Evolutionary conservation across 108 stramenopile genomes (phyloP).

Genomic region (Pseudonitzschia pungens): DNA sequence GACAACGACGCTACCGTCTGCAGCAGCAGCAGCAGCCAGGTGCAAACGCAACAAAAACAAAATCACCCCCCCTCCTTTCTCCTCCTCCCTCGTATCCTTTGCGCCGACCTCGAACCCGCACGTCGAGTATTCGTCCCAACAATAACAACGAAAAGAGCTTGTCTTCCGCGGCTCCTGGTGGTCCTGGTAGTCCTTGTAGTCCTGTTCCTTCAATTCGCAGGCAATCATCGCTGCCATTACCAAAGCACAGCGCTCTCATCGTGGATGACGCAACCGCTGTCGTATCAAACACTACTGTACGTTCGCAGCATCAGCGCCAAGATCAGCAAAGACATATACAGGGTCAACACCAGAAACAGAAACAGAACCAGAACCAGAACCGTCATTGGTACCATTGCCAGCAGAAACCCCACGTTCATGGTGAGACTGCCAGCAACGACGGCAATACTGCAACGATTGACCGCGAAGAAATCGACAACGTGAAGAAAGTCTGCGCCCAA

Average conservation of each 20-base stretch:
- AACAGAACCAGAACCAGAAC: not conserved
- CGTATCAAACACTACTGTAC: too few species aligned
- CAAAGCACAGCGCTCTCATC: not conserved
- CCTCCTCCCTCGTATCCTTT: too few species aligned
- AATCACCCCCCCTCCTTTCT: too few species aligned
- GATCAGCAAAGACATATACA: too few species aligned
- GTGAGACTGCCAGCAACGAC: not conserved
- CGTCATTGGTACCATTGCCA: not conserved
- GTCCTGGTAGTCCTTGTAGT: too few species aligned
- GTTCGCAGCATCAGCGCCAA: too few species aligned
- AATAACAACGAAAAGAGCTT: not conserved
- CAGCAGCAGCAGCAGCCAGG: not conserved
- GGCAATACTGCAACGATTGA: not conserved
- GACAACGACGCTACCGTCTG: not conserved
- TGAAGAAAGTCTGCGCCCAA: slow-evolving; percentile 34
- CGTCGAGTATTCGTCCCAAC: too few species aligned
- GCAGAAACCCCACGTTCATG: not conserved
- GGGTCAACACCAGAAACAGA: not conserved
- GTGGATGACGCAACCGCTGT: too few species aligned
- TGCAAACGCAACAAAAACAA: too few species aligned
- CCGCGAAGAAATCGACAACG: slow-evolving; percentile 39
- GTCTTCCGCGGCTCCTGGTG: not conserved
- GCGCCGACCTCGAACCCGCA: too few species aligned
- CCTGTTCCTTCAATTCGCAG: not conserved
- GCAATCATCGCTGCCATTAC: not conserved